Percentiles rank a stretch among this genome's conserved stretches.
Conservation (phyloP, 192 early-diverging fungal genomes). For the Coemansia sp. region DNA sequence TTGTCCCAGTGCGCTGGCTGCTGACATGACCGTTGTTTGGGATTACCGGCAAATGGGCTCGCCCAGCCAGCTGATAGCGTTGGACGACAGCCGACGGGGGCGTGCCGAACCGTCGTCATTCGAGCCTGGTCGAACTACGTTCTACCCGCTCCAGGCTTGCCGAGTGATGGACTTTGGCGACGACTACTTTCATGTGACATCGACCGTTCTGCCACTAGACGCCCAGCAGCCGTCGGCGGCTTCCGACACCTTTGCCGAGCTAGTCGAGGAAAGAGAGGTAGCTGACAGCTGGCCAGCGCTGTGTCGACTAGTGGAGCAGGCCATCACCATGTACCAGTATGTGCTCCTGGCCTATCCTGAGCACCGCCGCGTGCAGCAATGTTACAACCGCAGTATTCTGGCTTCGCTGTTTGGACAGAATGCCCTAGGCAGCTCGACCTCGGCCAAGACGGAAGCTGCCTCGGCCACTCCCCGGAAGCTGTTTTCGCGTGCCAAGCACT, state of each 20-base stretch:
- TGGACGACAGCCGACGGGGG: background rate
- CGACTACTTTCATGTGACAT: conserved; percentile 47
- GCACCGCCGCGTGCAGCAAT: conserved; percentile 53
- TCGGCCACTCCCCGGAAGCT: conserved; percentile 50
- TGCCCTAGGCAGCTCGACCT: conserved; percentile 44
- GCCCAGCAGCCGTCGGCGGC: conserved; percentile 10
- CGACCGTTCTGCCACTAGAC: conserved; percentile 41
- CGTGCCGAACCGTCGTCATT: background rate
- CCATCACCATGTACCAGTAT: conserved; percentile 48
- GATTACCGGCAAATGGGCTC: conserved; percentile 40
- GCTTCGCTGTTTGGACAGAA: conserved; percentile 53
- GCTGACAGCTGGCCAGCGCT: conserved; percentile 49
- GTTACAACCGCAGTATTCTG: conserved; percentile 55
- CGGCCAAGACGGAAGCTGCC: conserved; percentile 38
- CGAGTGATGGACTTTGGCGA: conserved; percentile 46
- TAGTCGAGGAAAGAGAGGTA: conserved; percentile 46
- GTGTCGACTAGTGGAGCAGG: conserved; percentile 50
- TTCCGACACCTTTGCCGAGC: conserved; percentile 45
- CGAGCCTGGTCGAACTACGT: conserved; percentile 6
- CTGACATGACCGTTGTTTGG: conserved; percentile 51
- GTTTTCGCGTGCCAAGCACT: conserved; percentile 47
- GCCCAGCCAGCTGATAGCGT: conserved; percentile 1
- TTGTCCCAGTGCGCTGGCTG: conserved; percentile 37
- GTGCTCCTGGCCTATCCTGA: conserved; percentile 50
- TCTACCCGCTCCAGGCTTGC: conserved; percentile 47